Percentiles rank a stretch among this genome's conserved stretches.
Evolutionary conservation across 805 yeast species (phyloP).

Genomic region (Wickerhamiella parazyma): DNA sequence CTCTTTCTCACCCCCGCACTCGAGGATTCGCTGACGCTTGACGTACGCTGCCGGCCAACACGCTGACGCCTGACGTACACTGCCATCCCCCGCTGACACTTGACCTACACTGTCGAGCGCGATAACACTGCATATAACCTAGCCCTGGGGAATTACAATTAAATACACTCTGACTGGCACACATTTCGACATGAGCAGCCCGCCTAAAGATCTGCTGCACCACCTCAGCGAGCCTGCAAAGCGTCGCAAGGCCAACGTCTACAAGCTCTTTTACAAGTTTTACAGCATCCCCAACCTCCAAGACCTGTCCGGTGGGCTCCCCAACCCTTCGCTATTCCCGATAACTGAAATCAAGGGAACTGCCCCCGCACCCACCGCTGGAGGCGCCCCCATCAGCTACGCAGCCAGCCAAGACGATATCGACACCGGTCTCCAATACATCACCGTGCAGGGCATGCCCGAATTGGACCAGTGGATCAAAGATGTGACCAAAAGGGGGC

Average conservation of each 20-base stretch:
- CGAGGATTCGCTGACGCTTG: not conserved
- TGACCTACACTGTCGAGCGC: not conserved
- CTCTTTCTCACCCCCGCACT: no score
- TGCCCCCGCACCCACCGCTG: not conserved
- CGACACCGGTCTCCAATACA: constrained; percentile 78
- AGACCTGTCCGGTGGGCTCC: constrained; percentile 21
- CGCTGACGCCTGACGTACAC: not conserved
- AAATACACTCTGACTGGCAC: not conserved
- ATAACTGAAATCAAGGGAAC: constrained; percentile 12
- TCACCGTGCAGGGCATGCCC: constrained; percentile 69
- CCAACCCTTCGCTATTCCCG: constrained; percentile 19
- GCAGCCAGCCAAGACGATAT: constrained; percentile 24
- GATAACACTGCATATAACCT: not conserved
- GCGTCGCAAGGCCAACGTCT: constrained; percentile 19
- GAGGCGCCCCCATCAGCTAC: constrained; percentile 1
- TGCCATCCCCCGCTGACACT: not conserved
- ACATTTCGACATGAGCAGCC: not conserved
- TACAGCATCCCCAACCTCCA: constrained; percentile 17
- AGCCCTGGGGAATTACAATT: not conserved
- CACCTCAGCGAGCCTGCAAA: constrained; percentile 16
- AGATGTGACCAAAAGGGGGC: constrained; percentile 36
- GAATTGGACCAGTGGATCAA: constrained; percentile 53
- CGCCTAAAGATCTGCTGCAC: constrained; percentile 14
- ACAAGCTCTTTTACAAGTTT: constrained; percentile 20
- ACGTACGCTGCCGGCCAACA: not conserved